These are phyloP conservation scores for Coniochaeta hoffmannii DNA, from an alignment of 2,329 filamentous ascomycete species.

Conservation along the genomic window DNA sequence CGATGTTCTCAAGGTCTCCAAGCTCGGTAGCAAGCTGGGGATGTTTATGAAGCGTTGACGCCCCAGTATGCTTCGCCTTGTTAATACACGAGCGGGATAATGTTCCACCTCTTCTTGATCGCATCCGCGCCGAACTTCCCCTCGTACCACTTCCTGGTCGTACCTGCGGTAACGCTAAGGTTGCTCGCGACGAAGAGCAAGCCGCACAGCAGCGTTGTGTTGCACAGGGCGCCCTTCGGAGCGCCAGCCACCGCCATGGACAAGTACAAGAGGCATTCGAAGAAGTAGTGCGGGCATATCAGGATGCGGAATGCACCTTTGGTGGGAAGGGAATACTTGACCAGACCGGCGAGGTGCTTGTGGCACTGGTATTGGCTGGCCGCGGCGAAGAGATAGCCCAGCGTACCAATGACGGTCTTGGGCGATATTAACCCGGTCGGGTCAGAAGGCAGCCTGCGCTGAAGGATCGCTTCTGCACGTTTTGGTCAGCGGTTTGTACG, in stretches of 20 bases:
- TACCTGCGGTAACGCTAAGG: conserved; percentile 71
- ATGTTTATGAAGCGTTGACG: conserved; percentile 9
- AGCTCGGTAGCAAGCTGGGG: conserved; percentile 59
- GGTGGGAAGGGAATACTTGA: conserved; percentile 76
- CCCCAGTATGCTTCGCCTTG: conserved; percentile 8
- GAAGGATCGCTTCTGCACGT: conserved; percentile 23
- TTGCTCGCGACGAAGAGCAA: conserved; percentile 70
- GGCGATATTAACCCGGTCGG: conserved; percentile 14
- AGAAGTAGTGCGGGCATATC: conserved; percentile 85
- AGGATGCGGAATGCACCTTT: conserved; percentile 64
- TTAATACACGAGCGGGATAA: conserved; percentile 65
- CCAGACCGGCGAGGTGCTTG: conserved; percentile 58
- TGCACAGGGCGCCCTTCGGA: conserved; percentile 57
- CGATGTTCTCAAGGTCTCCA: conserved; percentile 78
- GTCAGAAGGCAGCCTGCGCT: conserved; percentile 1
- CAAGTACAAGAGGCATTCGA: conserved; percentile 78
- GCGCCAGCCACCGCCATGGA: conserved; percentile 69
- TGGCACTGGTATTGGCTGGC: conserved; percentile 70
- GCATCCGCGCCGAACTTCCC: conserved; percentile 63
- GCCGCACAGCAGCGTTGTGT: conserved; percentile 65
- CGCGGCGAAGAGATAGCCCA: conserved; percentile 63
- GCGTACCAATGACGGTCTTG: conserved; percentile 48
- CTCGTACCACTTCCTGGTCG: conserved; percentile 73
- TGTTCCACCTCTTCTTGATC: conserved; percentile 60
- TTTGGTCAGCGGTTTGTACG: conserved; percentile 1